Base-by-base conservation (phyloP, 495 filamentous ascomycete species). In the Hypoxylon lenormandii region DNA sequence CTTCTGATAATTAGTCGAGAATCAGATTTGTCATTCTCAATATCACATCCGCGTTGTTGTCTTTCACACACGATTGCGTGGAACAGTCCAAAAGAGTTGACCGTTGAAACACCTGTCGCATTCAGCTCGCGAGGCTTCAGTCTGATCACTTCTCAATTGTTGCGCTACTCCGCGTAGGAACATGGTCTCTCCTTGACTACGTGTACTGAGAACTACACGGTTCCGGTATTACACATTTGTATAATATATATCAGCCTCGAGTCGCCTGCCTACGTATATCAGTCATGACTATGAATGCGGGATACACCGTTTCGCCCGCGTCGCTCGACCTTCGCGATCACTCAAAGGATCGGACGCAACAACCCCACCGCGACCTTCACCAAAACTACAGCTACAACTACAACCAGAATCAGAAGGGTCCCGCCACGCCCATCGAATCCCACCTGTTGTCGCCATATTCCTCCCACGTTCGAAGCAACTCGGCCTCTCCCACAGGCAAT, bases 401-500 rank as follows among this genome's bases (percentile, higher is more conserved):
- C 36, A 70, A 65, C 26, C 26, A 60, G 37, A 70, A 65, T 33
- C 62, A 69, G 26, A 66, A 71, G 46, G 57, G 52, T 12, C 72
- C 72, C 26, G 51, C 58, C 38, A 76, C 74, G 1, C 72, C 72
- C 21, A 46, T 54, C 46, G 70, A 76, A 45, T 70, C 64, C 48
- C 72, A 70, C 55, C 70, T 80, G 56, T 67, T 81, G 22, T 78
- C 77, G 53, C 74, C 81, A 28, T 81, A 74, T 70, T 81, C 80
- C 19, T 72, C 73, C n/a, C 77, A 80, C 43, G 33, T 68, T 47
- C 75, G 57, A 46, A 79, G 76, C 65, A 77, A 66, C 71, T 77
- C 78, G 45, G 74, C 77, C 12, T 83, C 82, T 4, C 80, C 81
- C 16, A 63, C 73, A 6, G 72, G 76, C 40, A 72, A 74, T 54